Conservation (phyloP, 768 basidiomycete species). For the Lentinus brumalis region DNA sequence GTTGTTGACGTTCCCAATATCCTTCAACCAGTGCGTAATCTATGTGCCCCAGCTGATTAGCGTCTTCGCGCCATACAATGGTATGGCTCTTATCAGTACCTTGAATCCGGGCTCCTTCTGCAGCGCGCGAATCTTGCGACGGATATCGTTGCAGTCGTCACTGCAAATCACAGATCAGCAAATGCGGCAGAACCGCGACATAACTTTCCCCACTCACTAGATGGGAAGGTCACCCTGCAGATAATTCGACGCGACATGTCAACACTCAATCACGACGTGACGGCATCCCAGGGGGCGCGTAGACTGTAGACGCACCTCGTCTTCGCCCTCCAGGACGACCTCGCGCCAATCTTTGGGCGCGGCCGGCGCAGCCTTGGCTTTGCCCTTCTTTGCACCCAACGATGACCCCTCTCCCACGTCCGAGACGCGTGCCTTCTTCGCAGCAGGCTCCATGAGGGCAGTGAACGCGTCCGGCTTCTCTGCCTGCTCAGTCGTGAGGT, state of each 20-base stretch:
- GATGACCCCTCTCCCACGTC: constrained; percentile 29
- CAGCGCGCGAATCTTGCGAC: constrained; percentile 45
- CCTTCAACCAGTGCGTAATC: constrained; percentile 48
- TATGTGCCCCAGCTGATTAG: constrained; percentile 16
- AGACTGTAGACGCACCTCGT: constrained; percentile 34
- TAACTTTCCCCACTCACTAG: constrained; percentile 26
- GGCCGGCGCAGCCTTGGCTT: constrained; percentile 24
- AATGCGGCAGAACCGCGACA: neutral
- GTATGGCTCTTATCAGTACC: constrained; percentile 24
- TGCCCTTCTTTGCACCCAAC: constrained; percentile 21
- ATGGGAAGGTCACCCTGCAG: constrained; percentile 32
- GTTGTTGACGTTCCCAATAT: constrained; percentile 48
- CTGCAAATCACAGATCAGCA: constrained; percentile 23
- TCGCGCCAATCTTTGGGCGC: constrained; percentile 38
- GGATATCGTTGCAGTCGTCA: constrained; percentile 49
- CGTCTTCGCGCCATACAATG: neutral
- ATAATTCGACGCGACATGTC: neutral
- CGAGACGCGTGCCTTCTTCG: constrained; percentile 36
- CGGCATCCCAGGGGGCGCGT: neutral
- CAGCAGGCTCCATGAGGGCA: constrained; percentile 9
- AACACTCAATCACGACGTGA: constrained; percentile 1
- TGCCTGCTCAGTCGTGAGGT: constrained; percentile 10
- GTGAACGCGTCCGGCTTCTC: constrained; percentile 20
- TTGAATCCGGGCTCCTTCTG: constrained; percentile 46
- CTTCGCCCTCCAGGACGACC: constrained; percentile 42